These are phyloP conservation scores for Haematococcus sp. DNA, from an alignment of 139 green algal genomes.

Conservation along the genomic window DNA sequence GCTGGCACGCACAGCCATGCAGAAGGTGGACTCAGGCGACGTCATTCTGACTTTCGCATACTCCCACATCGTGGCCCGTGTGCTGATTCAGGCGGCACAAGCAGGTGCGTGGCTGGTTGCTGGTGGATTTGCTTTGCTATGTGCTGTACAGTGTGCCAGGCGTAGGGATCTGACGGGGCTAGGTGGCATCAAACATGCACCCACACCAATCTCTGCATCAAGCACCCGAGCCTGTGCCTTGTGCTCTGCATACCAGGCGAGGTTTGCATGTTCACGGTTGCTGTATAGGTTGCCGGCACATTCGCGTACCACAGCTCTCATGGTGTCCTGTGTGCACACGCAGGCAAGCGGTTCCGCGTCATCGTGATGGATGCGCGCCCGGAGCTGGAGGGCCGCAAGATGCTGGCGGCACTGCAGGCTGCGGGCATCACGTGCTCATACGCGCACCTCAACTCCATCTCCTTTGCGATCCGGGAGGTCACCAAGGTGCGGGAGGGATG, in stretches of 20 bases:
- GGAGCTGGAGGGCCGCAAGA: conserved; percentile 70
- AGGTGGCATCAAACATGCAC: too few species aligned
- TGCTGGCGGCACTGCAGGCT: conserved; percentile 60
- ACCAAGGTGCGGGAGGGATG: conserved; percentile 71
- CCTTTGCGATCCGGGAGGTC: conserved; percentile 77
- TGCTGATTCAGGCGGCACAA: conserved; percentile 27
- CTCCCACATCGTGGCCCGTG: conserved; percentile 61
- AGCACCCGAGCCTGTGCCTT: too few species aligned
- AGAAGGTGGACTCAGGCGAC: conserved; percentile 84
- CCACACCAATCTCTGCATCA: too few species aligned
- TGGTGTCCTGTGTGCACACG: too few species aligned
- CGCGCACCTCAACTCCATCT: conserved; percentile 68
- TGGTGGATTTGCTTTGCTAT: too few species aligned
- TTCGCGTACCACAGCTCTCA: too few species aligned
- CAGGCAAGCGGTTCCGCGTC: conserved; percentile 70
- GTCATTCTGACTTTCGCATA: conserved; percentile 88
- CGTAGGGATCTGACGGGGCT: too few species aligned
- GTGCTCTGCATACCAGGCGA: too few species aligned
- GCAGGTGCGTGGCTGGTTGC: not conserved
- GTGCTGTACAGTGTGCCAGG: too few species aligned
- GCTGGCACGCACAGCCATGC: conserved; percentile 67
- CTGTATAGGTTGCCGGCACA: too few species aligned
- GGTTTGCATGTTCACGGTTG: too few species aligned
- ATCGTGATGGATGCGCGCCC: conserved; percentile 85
- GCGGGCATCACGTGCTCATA: conserved; percentile 80